Conservation (phyloP, 2,329 filamentous ascomycete species). For the Fusarium gaditjirri region DNA sequence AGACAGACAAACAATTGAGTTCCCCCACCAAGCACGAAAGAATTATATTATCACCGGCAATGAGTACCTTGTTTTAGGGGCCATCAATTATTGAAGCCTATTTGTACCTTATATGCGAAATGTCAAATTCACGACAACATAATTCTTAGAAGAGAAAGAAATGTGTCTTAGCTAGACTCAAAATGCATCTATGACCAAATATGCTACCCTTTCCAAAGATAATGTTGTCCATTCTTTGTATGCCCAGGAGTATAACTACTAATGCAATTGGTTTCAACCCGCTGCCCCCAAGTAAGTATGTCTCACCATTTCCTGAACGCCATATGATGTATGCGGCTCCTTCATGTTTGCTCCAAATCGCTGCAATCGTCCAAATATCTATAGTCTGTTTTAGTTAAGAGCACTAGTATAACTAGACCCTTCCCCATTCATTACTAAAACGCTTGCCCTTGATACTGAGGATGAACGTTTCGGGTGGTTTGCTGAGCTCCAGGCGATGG, state of each 20-base stretch:
- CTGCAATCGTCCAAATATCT: conserved; percentile 12
- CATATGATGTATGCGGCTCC: conserved; percentile 28
- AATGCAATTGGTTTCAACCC: conserved; percentile 24
- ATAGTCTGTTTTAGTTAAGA: conserved; percentile 9
- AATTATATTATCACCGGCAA: background rate
- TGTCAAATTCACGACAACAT: background rate
- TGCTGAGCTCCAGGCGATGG: conserved; percentile 32
- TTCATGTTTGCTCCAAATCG: conserved; percentile 25
- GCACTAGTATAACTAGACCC: background rate
- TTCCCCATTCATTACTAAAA: conserved; percentile 41
- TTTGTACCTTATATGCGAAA: background rate
- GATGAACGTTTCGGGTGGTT: conserved; percentile 38
- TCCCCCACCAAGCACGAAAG: too few species aligned
- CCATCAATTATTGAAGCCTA: background rate
- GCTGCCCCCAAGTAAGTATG: conserved; percentile 20
- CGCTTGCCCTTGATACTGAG: conserved; percentile 52
- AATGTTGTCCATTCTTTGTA: conserved; percentile 20
- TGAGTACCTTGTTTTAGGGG: background rate
- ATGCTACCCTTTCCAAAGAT: conserved; percentile 2
- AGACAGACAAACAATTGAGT: background rate
- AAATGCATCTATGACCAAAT: conserved; percentile 16
- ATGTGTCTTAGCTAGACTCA: conserved; percentile 4
- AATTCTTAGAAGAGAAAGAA: background rate
- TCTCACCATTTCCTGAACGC: conserved; percentile 32
- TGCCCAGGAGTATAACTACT: conserved; percentile 16